A percentile compares a stretch with the other conserved stretches of the same genome.
Evolutionary conservation across 768 basidiomycete genomes (phyloP).

Genomic region (Termitomyces bulborhizus): DNA sequence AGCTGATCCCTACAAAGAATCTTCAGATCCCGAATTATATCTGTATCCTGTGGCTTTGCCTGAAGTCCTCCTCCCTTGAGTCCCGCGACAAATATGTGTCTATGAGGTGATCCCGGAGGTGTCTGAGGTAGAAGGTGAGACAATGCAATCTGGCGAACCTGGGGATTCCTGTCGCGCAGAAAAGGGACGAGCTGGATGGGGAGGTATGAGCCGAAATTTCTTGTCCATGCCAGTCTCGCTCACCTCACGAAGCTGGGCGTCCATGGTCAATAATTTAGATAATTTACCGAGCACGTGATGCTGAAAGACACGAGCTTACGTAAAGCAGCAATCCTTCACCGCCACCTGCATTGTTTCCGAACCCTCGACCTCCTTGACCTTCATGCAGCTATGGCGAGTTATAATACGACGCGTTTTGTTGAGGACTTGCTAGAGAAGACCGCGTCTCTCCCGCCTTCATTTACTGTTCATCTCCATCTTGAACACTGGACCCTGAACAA

Average conservation of each 20-base stretch:
- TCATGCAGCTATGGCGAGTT: conserved; percentile 51
- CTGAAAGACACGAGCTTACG: conserved; percentile 14
- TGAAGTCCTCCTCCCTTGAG: conserved; percentile 52
- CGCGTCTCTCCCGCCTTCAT: conserved; percentile 57
- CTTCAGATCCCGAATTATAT: conserved; percentile 76
- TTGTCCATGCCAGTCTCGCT: conserved; percentile 7
- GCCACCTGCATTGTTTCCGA: conserved; percentile 8
- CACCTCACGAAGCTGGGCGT: conserved; percentile 43
- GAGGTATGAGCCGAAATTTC: not conserved
- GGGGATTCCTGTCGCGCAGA: conserved; percentile 78
- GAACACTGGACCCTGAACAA: conserved; percentile 83
- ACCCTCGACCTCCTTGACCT: conserved; percentile 4
- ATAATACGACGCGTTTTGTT: conserved; percentile 65
- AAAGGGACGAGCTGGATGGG: conserved; percentile 69
- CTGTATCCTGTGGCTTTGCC: conserved; percentile 49
- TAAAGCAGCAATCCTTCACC: conserved; percentile 9
- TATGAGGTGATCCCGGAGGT: conserved; percentile 58
- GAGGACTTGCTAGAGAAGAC: conserved; percentile 57
- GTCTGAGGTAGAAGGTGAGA: conserved; percentile 81
- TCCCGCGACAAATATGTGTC: conserved; percentile 69
- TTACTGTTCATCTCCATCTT: conserved; percentile 69
- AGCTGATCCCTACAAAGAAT: conserved; percentile 85
- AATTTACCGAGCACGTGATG: conserved; percentile 26
- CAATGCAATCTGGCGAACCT: conserved; percentile 83
- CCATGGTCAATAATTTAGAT: conserved; percentile 22